phyloP scores from a whole-genome alignment of 202 grass and related monocot genomes.

The Schoenoplectus triqueter region DNA sequence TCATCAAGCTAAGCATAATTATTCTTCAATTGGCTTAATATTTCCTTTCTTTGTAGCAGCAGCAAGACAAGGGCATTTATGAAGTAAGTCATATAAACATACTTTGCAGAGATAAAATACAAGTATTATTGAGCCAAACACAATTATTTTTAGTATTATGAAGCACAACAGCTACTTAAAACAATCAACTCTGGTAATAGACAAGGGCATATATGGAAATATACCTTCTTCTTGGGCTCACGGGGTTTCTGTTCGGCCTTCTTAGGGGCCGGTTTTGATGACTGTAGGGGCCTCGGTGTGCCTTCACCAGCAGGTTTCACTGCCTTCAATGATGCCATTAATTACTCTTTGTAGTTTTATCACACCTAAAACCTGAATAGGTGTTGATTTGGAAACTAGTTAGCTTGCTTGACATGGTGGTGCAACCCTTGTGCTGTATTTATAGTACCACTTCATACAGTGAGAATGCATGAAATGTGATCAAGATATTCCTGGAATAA shows the following conservation, averaged over 20 bases:
- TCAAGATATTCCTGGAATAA: constrained; percentile 59
- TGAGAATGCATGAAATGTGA: constrained; percentile 35
- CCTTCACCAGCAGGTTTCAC: constrained; percentile 50
- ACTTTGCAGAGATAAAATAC: background rate
- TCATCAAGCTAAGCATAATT: background rate
- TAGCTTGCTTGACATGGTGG: constrained; percentile 34
- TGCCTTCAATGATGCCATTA: constrained; percentile 78
- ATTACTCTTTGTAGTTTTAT: constrained; percentile 35
- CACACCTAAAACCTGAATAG: constrained; percentile 21
- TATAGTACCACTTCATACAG: constrained; percentile 48
- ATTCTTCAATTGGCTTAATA: background rate
- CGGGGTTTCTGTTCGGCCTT: constrained; percentile 74
- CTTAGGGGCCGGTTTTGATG: constrained; percentile 68
- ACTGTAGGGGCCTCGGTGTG: constrained; percentile 44
- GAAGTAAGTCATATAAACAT: background rate
- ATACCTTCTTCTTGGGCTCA: constrained; percentile 86
- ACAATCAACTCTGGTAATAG: background rate
- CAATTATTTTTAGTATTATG: background rate
- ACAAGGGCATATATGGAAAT: background rate
- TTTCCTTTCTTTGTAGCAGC: background rate
- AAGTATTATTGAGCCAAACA: background rate
- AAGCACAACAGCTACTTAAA: background rate
- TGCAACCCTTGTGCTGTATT: constrained; percentile 49
- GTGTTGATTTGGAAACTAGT: constrained; percentile 38
- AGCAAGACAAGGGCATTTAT: background rate